These are phyloP conservation scores for Cercospora sesami DNA, from an alignment of 2,329 filamentous ascomycete species.

Conservation along the genomic window DNA sequence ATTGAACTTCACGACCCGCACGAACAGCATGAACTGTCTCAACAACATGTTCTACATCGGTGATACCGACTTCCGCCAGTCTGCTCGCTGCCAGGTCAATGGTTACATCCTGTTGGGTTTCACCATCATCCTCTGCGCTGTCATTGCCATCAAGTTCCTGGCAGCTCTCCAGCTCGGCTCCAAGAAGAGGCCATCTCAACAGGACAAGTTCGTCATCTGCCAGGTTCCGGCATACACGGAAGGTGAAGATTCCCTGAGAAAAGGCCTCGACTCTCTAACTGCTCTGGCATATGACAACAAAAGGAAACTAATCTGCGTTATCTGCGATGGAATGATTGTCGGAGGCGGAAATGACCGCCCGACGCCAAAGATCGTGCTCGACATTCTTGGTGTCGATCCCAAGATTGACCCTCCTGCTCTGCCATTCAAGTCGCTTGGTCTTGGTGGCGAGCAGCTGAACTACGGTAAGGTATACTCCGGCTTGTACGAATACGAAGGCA, in stretches of 20 bases:
- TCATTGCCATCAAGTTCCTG: conserved; percentile 86
- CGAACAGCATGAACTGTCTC: conserved; percentile 77
- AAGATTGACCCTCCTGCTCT: conserved; percentile 94
- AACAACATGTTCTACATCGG: conserved; percentile 81
- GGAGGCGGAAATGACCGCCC: conserved; percentile 94
- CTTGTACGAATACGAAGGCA: conserved; percentile 95
- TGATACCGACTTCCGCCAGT: conserved; percentile 78
- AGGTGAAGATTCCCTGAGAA: conserved; percentile 90
- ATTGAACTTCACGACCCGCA: conserved; percentile 54
- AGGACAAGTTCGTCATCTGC: conserved; percentile 99
- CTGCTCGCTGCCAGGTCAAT: conserved; percentile 77
- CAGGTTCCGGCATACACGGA: conserved; percentile 98
- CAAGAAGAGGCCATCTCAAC: conserved; percentile 81
- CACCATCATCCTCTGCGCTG: conserved; percentile 75
- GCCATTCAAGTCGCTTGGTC: conserved; percentile 89
- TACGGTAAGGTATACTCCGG: conserved; percentile 99
- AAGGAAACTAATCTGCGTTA: conserved; percentile 90
- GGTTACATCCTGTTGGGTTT: conserved; percentile 88
- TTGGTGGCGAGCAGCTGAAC: conserved; percentile 88
- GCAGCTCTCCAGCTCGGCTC: conserved; percentile 90
- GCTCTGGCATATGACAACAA: conserved; percentile 98
- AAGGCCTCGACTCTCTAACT: conserved; percentile 90
- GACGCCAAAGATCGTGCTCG: conserved; percentile 94
- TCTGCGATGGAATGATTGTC: conserved; percentile 96
- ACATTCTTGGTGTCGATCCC: conserved; percentile 94